A percentile compares a stretch with the other conserved stretches of the same genome.
These are phyloP conservation scores for Sugiyamaella pinicola DNA, from an alignment of 1,139 yeast species.

Conservation along the genomic window DNA sequence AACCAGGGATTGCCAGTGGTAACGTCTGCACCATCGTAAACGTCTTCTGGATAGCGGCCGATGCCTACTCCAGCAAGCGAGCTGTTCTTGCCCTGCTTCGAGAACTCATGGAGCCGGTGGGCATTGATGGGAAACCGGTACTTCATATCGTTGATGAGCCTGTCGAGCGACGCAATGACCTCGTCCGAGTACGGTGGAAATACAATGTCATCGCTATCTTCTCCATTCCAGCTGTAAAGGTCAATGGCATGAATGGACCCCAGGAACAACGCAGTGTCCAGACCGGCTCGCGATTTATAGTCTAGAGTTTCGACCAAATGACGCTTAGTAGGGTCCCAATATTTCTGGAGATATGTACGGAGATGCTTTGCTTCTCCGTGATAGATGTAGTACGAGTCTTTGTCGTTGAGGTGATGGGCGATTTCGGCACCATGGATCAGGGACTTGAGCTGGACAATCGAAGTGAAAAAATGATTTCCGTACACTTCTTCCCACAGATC, in stretches of 20 bases:
- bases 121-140: conserved; percentile 74
- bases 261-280: conserved; percentile 77
- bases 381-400: conserved; percentile 40
- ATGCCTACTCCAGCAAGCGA: conserved; percentile 61
- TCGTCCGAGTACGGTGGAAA: conserved; percentile 40
- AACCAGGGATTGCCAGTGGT: conserved; percentile 96
- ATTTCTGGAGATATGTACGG: conserved; percentile 42
- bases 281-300: conserved; percentile 59
- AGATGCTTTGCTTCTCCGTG: conserved; percentile 40
- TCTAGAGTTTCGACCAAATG: conserved; percentile 72
- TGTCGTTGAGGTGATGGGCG: conserved; percentile 47
- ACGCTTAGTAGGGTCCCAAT: conserved; percentile 46
- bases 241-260: conserved; percentile 50
- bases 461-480: conserved; percentile 76
- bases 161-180: conserved; percentile 34
- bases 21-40: conserved; percentile 75
- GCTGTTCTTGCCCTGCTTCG: conserved; percentile 27
- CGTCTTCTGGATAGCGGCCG: conserved; percentile 93
- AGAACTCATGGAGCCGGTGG: conserved; percentile 44
- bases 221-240: conserved; percentile 61
- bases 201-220: conserved; percentile 35
- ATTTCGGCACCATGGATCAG: conserved; percentile 58
- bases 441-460: conserved; percentile 72
- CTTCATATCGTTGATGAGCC: conserved; percentile 61
- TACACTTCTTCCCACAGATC: conserved; percentile 93